phyloP scores from a whole-genome alignment of 2,329 filamentous ascomycete genomes.

The Fusarium sambucinum region DNA sequence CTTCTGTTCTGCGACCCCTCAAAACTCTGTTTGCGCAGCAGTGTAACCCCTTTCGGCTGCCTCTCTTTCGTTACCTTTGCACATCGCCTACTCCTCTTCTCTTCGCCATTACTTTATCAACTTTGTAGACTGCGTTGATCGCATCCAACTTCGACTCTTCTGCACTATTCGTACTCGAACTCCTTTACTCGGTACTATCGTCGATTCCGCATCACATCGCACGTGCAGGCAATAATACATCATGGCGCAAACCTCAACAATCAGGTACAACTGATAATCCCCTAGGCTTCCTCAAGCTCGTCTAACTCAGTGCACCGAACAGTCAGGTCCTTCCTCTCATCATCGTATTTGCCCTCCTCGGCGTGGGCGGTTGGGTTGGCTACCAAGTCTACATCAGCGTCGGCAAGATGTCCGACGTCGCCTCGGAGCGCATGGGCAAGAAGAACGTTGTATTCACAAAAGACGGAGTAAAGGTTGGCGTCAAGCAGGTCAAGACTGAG shows the following conservation, averaged over 20 bases:
- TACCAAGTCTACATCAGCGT: conserved; percentile 80
- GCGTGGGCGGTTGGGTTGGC: conserved; percentile 70
- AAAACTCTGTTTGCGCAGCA: conserved; percentile 29
- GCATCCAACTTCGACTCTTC: conserved; percentile 12
- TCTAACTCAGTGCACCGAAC: neutral
- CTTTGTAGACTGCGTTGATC: conserved; percentile 28
- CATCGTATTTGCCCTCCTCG: conserved; percentile 73
- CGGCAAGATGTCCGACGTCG: conserved; percentile 73
- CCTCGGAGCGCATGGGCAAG: conserved; percentile 77
- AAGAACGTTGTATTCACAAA: conserved; percentile 82
- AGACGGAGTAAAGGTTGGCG: conserved; percentile 77
- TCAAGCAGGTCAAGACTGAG: conserved; percentile 76
- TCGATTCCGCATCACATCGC: conserved; percentile 8
- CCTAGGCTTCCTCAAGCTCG: neutral
- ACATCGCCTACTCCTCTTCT: neutral
- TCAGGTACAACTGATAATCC: conserved; percentile 34
- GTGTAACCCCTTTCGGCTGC: conserved; percentile 30
- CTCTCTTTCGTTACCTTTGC: conserved; percentile 3
- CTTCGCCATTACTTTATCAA: neutral
- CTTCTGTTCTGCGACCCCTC: conserved; percentile 31
- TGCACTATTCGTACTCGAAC: neutral
- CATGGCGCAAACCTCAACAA: conserved; percentile 43
- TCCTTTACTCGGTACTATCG: neutral
- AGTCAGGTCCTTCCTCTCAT: conserved; percentile 75
- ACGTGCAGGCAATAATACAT: conserved; percentile 5